Percentiles rank a stretch among this genome's conserved stretches.
phyloP scores from a whole-genome alignment of 805 yeast species.

The Zygosaccharomyces siamensis region DNA sequence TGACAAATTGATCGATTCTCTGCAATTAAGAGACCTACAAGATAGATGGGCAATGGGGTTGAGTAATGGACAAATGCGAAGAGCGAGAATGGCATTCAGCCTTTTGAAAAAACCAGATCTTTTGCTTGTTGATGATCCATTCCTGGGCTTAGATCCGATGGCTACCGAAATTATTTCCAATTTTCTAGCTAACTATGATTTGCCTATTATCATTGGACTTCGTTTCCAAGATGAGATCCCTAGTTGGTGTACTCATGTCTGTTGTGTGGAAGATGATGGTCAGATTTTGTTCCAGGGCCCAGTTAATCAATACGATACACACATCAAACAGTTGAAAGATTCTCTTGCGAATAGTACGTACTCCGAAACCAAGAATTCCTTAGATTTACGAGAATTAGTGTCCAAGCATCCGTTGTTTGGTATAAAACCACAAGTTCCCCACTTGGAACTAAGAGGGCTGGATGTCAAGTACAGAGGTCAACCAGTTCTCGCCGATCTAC shows the following conservation, averaged over 20 bases:
- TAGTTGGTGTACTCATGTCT: slow-evolving; percentile 71
- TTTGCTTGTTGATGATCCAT: slow-evolving; percentile 83
- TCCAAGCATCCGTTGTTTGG: slow-evolving; percentile 24
- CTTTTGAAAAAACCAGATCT: slow-evolving; percentile 60
- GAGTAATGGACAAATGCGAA: slow-evolving; percentile 89
- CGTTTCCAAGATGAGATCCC: slow-evolving; percentile 75
- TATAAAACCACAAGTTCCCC: slow-evolving; percentile 3
- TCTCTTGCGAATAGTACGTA: slow-evolving; percentile 3
- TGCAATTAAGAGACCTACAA: slow-evolving; percentile 53
- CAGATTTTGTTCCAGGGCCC: slow-evolving; percentile 54
- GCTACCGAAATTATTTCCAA: slow-evolving; percentile 58
- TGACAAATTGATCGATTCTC: slow-evolving; percentile 41
- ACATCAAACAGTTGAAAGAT: slow-evolving; percentile 23
- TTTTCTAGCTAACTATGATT: slow-evolving; percentile 19
- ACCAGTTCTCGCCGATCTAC: slow-evolving; percentile 53
- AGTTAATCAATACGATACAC: slow-evolving; percentile 23
- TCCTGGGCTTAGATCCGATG: slow-evolving; percentile 79
- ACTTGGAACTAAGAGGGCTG: slow-evolving; percentile 54
- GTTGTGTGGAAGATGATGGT: slow-evolving; percentile 46
- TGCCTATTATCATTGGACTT: slow-evolving; percentile 65
- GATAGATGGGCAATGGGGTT: slow-evolving; percentile 79
- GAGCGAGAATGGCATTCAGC: slow-evolving; percentile 81
- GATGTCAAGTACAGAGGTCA: slow-evolving; percentile 62
- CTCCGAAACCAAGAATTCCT: background rate
- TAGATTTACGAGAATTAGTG: slow-evolving; percentile 21